Base-by-base conservation (phyloP, 2,329 filamentous ascomycete genomes). In the Phoma sp. region DNA sequence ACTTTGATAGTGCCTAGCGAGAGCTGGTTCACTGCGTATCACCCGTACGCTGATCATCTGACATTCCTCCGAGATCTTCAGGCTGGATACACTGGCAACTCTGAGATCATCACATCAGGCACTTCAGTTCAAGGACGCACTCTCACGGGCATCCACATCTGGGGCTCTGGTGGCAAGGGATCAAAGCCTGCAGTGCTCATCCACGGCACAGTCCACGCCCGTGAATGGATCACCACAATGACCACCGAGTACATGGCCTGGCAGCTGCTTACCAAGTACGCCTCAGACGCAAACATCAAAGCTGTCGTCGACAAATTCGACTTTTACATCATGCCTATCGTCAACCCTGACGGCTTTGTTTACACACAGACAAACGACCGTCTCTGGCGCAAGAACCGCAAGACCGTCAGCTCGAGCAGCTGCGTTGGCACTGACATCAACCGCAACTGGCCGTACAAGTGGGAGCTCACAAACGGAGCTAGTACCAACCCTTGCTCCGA, bases 311-410 rank as follows among this genome's bases (percentile, higher is more conserved):
- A 74, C 61, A 74, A 72, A 41, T 74, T 69, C 43, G 71, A 74
- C 47, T 73, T 70, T 47, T 73, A 74, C 54, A 73, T 66, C 55
- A 67, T 63, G 27, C 60, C 60, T 30, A 61, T 64, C 11, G 59
- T 59, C 33, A 62, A 66, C 47, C 59, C 59, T 11, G 59, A 62
- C 52, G 70, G 73, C n/a, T 75, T 75, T 52, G 66, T 70, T 39
- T 75, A 75, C 62, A 58, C 65, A 9, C 73, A 75, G 38, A 75
- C 71, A 7, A 73, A 57, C n/a, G 71, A 75, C 49, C 72, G 73
- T 49, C 65, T 75, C 32, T 75, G 73, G 73, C 69, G 73, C 54
- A 75, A 75, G 64, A 75, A 75, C 61, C 67, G 73, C 30, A 70
- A 74, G 51, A 68, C 65, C 11, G 64, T 70, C 10, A 66, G 62